Conservation (phyloP, 2,329 filamentous ascomycete genomes). For the Teratosphaeria viscida region DNA sequence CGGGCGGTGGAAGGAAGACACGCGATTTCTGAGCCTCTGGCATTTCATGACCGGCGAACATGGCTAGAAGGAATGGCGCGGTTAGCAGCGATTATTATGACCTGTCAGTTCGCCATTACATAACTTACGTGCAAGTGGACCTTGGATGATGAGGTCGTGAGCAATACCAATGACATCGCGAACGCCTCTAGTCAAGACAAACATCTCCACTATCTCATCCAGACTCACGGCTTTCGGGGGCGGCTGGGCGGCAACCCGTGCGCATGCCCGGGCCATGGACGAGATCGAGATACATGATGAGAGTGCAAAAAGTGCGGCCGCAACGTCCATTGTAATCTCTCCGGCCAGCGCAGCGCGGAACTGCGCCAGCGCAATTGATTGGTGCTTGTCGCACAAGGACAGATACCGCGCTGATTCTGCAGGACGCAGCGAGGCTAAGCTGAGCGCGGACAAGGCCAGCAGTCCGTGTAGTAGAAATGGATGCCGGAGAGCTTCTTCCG, state of each 20-base stretch:
- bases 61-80: neutral
- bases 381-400: conserved; percentile 14
- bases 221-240: conserved; percentile 8
- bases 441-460: conserved; percentile 15
- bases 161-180: conserved; percentile 8
- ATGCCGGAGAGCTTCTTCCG: conserved; percentile 13
- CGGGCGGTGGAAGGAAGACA: conserved; percentile 1
- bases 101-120: conserved; percentile 3
- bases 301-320: conserved; percentile 13
- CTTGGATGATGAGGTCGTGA: conserved; percentile 5
- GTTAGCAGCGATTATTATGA: neutral
- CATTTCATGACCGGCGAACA: conserved; percentile 3
- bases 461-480: conserved; percentile 19
- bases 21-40: conserved; percentile 1
- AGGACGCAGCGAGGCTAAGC: conserved; percentile 10
- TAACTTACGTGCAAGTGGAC: conserved; percentile 6
- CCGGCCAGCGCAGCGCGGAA: conserved; percentile 12
- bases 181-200: conserved; percentile 14
- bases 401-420: conserved; percentile 11
- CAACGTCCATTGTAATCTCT: conserved; percentile 10
- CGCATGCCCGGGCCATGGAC: conserved; percentile 9
- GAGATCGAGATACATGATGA: conserved; percentile 4
- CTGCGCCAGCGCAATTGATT: conserved; percentile 12
- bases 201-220: conserved; percentile 15
- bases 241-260: conserved; percentile 7